A percentile compares a stretch with the other conserved stretches of the same genome.
Evolutionary conservation across 2,329 filamentous ascomycete species (phyloP).

Genomic region (Chaetomium sp.): DNA sequence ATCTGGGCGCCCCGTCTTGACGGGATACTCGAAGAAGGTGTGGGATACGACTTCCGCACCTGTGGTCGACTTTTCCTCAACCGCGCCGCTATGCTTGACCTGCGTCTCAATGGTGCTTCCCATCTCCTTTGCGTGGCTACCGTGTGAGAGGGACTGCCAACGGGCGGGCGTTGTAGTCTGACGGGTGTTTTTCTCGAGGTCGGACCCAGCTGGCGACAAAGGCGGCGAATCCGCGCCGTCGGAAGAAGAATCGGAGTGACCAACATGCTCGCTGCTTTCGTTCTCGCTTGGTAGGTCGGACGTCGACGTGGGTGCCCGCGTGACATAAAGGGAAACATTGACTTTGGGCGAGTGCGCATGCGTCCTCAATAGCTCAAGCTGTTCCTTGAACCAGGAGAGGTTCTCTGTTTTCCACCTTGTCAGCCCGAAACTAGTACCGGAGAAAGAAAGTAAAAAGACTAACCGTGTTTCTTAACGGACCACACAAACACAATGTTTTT

Average conservation of each 20-base stretch:
- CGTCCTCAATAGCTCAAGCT: constrained; percentile 44
- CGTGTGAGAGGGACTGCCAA: constrained; percentile 10
- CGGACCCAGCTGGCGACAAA: constrained; percentile 25
- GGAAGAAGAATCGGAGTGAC: constrained; percentile 27
- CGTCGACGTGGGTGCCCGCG: constrained; percentile 33
- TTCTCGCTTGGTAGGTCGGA: constrained; percentile 10
- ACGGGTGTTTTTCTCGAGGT: constrained; percentile 24
- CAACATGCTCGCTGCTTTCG: background rate
- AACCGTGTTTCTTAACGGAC: constrained; percentile 51
- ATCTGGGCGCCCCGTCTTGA: constrained; percentile 47
- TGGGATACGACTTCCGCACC: background rate
- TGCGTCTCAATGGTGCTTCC: constrained; percentile 27
- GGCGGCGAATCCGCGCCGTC: constrained; percentile 26
- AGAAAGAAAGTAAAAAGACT: constrained; percentile 26
- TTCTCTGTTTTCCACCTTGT: constrained; percentile 33
- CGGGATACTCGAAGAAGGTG: constrained; percentile 32
- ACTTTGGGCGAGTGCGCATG: constrained; percentile 45
- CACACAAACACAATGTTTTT: constrained; percentile 53
- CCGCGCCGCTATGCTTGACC: constrained; percentile 23
- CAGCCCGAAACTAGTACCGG: background rate
- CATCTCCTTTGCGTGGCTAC: constrained; percentile 33
- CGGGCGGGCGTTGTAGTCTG: constrained; percentile 12
- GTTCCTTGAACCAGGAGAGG: constrained; percentile 39
- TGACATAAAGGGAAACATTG: constrained; percentile 45
- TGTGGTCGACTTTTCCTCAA: constrained; percentile 13